Percentiles rank a stretch among this genome's conserved stretches.
phyloP scores from a whole-genome alignment of 1,139 yeast species.

The Wickerhamomyces sp. region DNA sequence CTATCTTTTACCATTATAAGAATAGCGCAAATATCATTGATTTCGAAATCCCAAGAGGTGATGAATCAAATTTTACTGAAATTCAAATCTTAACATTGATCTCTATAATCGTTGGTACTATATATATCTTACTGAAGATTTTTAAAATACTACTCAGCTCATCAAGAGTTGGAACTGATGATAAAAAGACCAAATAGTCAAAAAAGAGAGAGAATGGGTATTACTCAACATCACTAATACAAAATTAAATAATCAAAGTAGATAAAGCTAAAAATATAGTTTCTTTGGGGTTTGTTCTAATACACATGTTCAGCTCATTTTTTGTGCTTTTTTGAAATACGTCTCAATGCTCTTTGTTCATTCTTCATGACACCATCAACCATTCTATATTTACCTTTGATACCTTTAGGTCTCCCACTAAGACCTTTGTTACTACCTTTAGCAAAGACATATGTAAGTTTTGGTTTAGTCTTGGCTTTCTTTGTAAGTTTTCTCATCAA shows the following conservation, averaged over 20 bases:
- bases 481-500: conserved; percentile 79
- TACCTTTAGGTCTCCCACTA: conserved; percentile 94
- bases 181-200: too few species aligned
- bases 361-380: conserved; percentile 98
- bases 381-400: conserved; percentile 97
- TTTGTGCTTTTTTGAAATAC: conserved; percentile 81
- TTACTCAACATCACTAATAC: not conserved
- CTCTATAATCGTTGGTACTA: conserved; percentile 27
- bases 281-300: not conserved
- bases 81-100: conserved; percentile 30
- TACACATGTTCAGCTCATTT: conserved; percentile 25
- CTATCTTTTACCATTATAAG: conserved; percentile 33
- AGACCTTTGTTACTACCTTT: conserved; percentile 78
- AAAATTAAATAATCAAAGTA: not conserved
- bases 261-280: not conserved
- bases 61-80: conserved; percentile 21
- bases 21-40: conserved; percentile 4
- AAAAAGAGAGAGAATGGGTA: too few species aligned
- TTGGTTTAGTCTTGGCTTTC: conserved; percentile 72
- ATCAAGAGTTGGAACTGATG: too few species aligned
- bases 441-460: conserved; percentile 89
- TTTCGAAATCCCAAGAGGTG: conserved; percentile 35
- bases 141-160: conserved; percentile 3
- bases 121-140: conserved; percentile 30
- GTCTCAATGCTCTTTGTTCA: conserved; percentile 87